phyloP scores from a whole-genome alignment of 2,329 filamentous ascomycete species.

The Coniella lustricola region DNA sequence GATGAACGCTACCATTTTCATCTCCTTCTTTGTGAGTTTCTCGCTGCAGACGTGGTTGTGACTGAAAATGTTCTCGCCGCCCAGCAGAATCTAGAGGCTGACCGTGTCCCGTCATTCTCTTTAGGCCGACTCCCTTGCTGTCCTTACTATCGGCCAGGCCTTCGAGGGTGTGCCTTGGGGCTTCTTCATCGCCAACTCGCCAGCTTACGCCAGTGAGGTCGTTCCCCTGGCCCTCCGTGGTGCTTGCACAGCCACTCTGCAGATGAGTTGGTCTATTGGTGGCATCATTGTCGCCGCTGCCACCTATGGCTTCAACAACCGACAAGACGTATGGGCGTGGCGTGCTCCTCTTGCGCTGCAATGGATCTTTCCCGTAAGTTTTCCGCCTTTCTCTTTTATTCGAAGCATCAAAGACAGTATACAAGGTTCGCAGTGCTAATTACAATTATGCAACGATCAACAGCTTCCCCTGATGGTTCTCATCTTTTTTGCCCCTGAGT shows the following conservation, averaged over 20 bases:
- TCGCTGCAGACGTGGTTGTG: no score
- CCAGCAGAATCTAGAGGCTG: no score
- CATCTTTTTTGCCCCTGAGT: slow-evolving; percentile 44
- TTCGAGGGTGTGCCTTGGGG: slow-evolving; percentile 59
- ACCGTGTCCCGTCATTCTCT: no score
- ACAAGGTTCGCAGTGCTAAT: not conserved
- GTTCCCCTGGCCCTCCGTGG: slow-evolving; percentile 51
- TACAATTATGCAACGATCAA: not conserved
- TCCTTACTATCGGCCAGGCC: slow-evolving; percentile 47
- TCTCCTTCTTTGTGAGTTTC: slow-evolving; percentile 32
- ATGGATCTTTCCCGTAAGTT: slow-evolving; percentile 45
- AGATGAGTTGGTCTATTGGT: slow-evolving; percentile 61
- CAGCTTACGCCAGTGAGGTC: slow-evolving; percentile 56
- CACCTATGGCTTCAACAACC: slow-evolving; percentile 45
- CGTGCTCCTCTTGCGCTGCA: slow-evolving; percentile 49
- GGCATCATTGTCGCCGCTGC: slow-evolving; percentile 52
- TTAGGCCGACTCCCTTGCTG: slow-evolving; percentile 30
- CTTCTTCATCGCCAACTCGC: slow-evolving; percentile 59
- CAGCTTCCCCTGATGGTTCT: slow-evolving; percentile 41
- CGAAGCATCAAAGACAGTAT: no score
- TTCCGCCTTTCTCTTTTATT: not conserved
- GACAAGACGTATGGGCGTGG: slow-evolving; percentile 26
- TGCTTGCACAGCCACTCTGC: slow-evolving; percentile 53
- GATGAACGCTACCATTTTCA: slow-evolving; percentile 53
- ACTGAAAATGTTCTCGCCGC: no score